Evolutionary conservation across 192 early-diverging fungal genomes (phyloP), one percentile per base, ranked within the genome.

Genomic region (Piromyces finnis): DNA sequence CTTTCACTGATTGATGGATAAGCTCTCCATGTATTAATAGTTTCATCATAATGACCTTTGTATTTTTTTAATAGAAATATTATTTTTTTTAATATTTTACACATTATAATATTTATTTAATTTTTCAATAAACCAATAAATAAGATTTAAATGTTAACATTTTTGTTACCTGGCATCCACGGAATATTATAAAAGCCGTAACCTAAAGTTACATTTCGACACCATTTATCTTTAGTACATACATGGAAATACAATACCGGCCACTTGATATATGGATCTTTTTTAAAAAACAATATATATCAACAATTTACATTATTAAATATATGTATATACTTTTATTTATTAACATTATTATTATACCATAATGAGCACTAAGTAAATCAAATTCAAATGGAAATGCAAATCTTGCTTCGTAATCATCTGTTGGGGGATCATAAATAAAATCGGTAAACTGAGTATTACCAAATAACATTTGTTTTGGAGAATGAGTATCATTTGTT

Each of bases 141-240:
- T n/a, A n/a, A n/a, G n/a, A n/a, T n/a, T n/a, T n/a, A n/a, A n/a
- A n/a, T n/a, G n/a, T n/a, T n/a, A n/a, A n/a, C n/a, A n/a, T n/a
- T n/a, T n/a, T n/a, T n/a, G n/a, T 29, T 82, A 84, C 86, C 86
- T 27, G 84, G 78, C 29, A 29, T 30, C 78, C 59, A 59, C 15
- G 87, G 87, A 12, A 87, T 59, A 30, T 82, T 78, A 12, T 83
- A 29, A 78, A 81, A 84, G 22, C 84, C 86, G 78, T 88, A 88
- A 28, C 87, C 87, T 15, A 82, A 59, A 15, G 85, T 81, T 16
- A 78, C 12, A 78, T 83, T 81, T 29, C 87, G 22, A 36, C 83
- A 83, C 87, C 87, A 87, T 28, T 36, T 77, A 79, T 87, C 87
- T 29, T 84, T 82, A n/a, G 83, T 80, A 79, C 79, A 78, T 11